Base-by-base conservation (phyloP, 2,329 filamentous ascomycete genomes). In the Furcasterigmium furcatum region DNA sequence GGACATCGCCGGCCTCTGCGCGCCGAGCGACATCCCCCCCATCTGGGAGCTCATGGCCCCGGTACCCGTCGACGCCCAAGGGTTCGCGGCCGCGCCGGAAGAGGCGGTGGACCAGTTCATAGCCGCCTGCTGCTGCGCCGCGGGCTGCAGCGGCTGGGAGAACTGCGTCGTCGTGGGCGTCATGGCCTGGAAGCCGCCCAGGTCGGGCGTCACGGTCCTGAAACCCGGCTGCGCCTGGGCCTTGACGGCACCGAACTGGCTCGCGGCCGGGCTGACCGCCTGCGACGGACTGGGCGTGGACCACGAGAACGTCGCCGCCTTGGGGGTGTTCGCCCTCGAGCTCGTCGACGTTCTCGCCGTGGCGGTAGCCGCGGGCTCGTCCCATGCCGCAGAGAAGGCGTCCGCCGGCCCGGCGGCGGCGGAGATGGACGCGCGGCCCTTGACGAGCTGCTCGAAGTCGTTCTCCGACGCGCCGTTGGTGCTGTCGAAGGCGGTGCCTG, bases 371-470 rank as follows among this genome's bases (percentile, higher is more conserved):
- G 61, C 53, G 10, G 66, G 59, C 9, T 68, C 61, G 44, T 81
- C 78, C 79, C 79, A 83, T 44, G 74, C 70, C 45, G 74, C 70
- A 1, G 61, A 52, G 38, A 63, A 60, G 32, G 67, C 60, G 51
- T 77, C 72, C 4, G n/a, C 34, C 3, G 16, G 8, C 4, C n/a
- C 34, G 2, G 16, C 16, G n/a, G 10, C 34, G 56, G 72, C 64
- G 1, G 71, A 60, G 22, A 59, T 55, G 38, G 55, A 56, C 12
- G 56, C 52, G 18, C 64, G 66, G 9, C 92, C 92, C 58, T 95
- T 90, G 43, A 99, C 91, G 3, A 99, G 80, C 2, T 81, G 81
- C 62, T 96, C 91, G 58, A 97, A 99, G 59, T 95, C 90, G 47
- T 87, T 80, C 41, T 87, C 77, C 3, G 72, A 75, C 4, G 76